Percentiles rank a stretch among this genome's conserved stretches.
phyloP scores from a whole-genome alignment of 306 rosid genomes.

The Mimosa pudica region DNA sequence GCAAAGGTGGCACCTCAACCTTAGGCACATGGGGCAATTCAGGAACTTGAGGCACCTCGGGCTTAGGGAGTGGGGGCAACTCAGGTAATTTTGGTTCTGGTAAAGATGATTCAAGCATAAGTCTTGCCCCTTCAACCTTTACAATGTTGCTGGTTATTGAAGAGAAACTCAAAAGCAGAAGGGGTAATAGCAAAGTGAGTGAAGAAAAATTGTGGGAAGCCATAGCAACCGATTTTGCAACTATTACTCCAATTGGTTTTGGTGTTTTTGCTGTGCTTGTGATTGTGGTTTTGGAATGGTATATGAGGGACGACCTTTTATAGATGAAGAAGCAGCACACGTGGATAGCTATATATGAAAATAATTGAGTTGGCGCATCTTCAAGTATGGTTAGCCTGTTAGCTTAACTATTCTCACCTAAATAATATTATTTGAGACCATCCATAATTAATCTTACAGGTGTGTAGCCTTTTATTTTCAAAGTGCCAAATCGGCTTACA shows the following conservation, averaged over 20 bases:
- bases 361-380: constrained; percentile 16
- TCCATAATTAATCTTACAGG: background rate
- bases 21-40: background rate
- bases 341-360: background rate
- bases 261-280: background rate
- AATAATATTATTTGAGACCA: background rate
- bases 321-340: constrained; percentile 25
- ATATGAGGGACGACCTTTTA: constrained; percentile 29
- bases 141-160: background rate
- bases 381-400: background rate
- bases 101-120: background rate
- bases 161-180: background rate
- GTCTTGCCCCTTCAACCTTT: background rate
- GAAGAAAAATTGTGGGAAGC: constrained; percentile 1
- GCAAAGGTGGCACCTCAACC: background rate
- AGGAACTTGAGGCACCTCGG: background rate
- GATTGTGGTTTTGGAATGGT: background rate
- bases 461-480: background rate
- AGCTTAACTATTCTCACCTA: background rate
- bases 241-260: background rate
- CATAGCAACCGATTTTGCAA: background rate
- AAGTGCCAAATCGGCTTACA: background rate
- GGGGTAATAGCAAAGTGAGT: background rate
- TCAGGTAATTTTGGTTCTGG: constrained; percentile 17
- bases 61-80: constrained; percentile 13